Evolutionary conservation across 1,284 basidiomycete species (phyloP).

Genomic region (Trametes versicolor): DNA sequence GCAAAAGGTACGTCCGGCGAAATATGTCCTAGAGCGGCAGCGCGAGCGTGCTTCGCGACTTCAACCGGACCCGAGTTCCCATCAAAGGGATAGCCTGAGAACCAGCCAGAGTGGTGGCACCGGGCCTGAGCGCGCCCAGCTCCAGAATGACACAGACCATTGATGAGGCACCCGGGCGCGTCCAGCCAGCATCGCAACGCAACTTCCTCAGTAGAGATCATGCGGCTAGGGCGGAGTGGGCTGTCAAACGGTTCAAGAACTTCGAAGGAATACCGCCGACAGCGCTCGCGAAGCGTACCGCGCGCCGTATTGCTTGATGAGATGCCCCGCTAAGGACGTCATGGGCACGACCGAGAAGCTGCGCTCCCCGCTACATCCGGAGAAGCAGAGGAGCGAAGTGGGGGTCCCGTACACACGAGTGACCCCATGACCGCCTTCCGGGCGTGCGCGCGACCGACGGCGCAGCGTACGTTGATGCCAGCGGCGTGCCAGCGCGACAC

Average conservation of each 20-base stretch:
- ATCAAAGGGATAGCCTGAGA: conserved; percentile 24
- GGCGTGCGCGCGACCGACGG: conserved; percentile 20
- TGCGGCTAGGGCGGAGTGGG: neutral
- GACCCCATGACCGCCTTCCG: conserved; percentile 29
- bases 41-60: conserved; percentile 3
- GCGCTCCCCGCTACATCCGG: conserved; percentile 22
- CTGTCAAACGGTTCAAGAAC: neutral
- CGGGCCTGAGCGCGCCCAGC: conserved; percentile 14
- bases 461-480: conserved; percentile 19
- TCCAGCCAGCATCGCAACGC: neutral
- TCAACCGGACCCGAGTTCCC: conserved; percentile 27
- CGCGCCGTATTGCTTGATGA: conserved; percentile 15
- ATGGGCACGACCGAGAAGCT: conserved; percentile 18
- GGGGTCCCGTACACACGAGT: conserved; percentile 18
- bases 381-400: conserved; percentile 22
- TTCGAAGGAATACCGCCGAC: neutral
- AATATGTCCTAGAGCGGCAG: conserved; percentile 29
- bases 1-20: conserved; percentile 31
- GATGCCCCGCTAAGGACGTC: conserved; percentile 20
- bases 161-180: conserved; percentile 11
- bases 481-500: conserved; percentile 24
- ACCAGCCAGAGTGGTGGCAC: conserved; percentile 18
- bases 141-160: neutral
- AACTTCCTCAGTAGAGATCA: neutral
- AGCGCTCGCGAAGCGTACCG: conserved; percentile 8